A percentile compares a stretch with the other conserved stretches of the same genome.
Evolutionary conservation across 2,329 filamentous ascomycete species (phyloP).

Genomic region (Pseudogymnoascus sp.): DNA sequence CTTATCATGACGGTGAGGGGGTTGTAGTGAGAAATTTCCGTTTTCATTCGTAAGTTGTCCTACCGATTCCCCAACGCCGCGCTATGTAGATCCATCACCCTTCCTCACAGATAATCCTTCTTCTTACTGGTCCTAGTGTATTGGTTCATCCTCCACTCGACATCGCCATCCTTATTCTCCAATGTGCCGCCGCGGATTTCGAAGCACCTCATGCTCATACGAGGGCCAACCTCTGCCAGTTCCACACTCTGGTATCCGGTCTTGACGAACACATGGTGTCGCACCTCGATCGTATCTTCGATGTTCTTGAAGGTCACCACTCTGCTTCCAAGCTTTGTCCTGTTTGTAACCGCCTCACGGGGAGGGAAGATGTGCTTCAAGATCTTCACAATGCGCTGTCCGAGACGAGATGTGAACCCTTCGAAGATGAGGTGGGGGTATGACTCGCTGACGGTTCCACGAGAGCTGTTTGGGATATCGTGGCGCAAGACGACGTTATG

Average conservation of each 20-base stretch:
- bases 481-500: conserved; percentile 90
- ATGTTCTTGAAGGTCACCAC: conserved; percentile 94
- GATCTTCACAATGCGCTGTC: conserved; percentile 77
- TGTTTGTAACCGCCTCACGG: conserved; percentile 63
- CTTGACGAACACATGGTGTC: conserved; percentile 89
- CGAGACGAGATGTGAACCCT: conserved; percentile 75
- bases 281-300: conserved; percentile 86
- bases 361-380: conserved; percentile 93
- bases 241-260: conserved; percentile 87
- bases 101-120: conserved; percentile 78
- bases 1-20: conserved; percentile 9
- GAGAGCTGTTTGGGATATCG: conserved; percentile 81
- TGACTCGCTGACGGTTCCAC: conserved; percentile 82
- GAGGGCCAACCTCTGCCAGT: conserved; percentile 78
- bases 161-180: conserved; percentile 90
- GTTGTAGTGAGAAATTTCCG: conserved; percentile 8
- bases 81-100: conserved; percentile 24
- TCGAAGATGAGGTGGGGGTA: conserved; percentile 97
- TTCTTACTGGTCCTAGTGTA: conserved; percentile 90
- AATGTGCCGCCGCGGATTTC: conserved; percentile 87
- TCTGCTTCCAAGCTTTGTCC: conserved; percentile 71
- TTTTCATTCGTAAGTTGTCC: conserved; percentile 13
- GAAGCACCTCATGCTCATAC: conserved; percentile 96
- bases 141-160: conserved; percentile 93
- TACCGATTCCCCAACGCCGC: conserved; percentile 24